A percentile compares a stretch with the other conserved stretches of the same genome.
Evolutionary conservation across 2,329 filamentous ascomycete genomes (phyloP).

Genomic region (Dryadomyces quercus-mongolicae): DNA sequence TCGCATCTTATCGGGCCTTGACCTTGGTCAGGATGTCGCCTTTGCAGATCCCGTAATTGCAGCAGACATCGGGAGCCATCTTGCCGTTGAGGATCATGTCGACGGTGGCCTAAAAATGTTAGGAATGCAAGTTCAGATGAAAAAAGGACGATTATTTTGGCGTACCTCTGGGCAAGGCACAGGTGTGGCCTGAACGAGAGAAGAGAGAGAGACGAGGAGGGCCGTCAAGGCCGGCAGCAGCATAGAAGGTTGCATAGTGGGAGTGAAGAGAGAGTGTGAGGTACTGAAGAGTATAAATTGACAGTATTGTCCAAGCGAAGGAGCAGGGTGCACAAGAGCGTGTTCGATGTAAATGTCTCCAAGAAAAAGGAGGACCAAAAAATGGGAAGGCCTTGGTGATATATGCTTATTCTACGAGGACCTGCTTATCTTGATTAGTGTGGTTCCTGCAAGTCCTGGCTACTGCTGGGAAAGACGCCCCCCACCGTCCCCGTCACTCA

Average conservation of each 20-base stretch:
- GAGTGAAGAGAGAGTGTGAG: background rate
- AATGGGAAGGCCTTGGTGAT: background rate
- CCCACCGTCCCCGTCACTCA: background rate
- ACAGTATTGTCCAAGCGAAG: no score
- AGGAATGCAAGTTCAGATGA: background rate
- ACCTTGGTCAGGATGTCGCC: constrained; percentile 31
- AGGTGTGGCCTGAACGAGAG: constrained; percentile 19
- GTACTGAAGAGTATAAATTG: background rate
- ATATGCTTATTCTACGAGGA: background rate
- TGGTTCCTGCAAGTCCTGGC: background rate
- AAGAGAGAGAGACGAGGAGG: constrained; percentile 14
- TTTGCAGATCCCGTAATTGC: constrained; percentile 40
- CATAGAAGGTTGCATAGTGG: constrained; percentile 1
- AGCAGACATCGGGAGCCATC: constrained; percentile 36
- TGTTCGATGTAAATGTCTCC: no score
- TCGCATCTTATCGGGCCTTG: background rate
- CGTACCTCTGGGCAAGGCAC: constrained; percentile 27
- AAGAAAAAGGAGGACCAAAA: background rate
- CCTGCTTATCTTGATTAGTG: background rate
- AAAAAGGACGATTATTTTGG: background rate
- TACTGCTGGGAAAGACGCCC: no score
- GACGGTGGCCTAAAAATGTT: constrained; percentile 18
- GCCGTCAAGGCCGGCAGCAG: constrained; percentile 10
- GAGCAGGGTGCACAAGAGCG: no score
- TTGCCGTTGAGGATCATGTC: constrained; percentile 35